These are phyloP conservation scores for Geranium incanum DNA, from an alignment of 441 rosid genomes.

Conservation along the genomic window DNA sequence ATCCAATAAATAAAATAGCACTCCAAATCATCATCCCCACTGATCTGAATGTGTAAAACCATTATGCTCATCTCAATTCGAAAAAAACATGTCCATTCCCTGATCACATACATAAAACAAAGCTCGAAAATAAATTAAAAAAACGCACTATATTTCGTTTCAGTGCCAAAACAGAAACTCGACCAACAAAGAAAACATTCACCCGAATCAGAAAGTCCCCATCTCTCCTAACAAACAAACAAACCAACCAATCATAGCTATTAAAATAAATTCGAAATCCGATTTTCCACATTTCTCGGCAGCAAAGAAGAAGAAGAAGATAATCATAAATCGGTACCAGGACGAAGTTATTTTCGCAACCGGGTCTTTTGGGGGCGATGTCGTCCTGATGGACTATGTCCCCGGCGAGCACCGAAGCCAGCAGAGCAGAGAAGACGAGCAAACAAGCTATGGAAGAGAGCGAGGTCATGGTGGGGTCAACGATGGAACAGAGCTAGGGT, in stretches of 20 bases:
- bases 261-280: not conserved
- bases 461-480: not conserved
- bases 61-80: not conserved
- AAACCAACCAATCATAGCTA: not conserved
- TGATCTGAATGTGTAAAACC: not conserved
- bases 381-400: constrained; percentile 55
- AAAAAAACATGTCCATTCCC: not conserved
- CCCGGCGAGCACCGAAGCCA: constrained; percentile 40
- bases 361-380: constrained; percentile 40
- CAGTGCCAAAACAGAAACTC: not conserved
- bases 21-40: not conserved
- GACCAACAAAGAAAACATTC: not conserved
- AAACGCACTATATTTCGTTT: too few relatives aligned
- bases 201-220: not conserved
- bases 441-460: constrained; percentile 11
- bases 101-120: not conserved
- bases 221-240: constrained; percentile 5
- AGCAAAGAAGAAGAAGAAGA: not conserved
- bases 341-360: constrained; percentile 53
- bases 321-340: constrained; percentile 24
- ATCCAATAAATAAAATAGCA: not conserved
- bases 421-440: constrained; percentile 16
- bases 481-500: constrained; percentile 6
- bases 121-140: too few relatives aligned
- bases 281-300: not conserved